Evolutionary conservation across 2,329 filamentous ascomycete species (phyloP).

Genomic region (Trichophyton schoenleinii): DNA sequence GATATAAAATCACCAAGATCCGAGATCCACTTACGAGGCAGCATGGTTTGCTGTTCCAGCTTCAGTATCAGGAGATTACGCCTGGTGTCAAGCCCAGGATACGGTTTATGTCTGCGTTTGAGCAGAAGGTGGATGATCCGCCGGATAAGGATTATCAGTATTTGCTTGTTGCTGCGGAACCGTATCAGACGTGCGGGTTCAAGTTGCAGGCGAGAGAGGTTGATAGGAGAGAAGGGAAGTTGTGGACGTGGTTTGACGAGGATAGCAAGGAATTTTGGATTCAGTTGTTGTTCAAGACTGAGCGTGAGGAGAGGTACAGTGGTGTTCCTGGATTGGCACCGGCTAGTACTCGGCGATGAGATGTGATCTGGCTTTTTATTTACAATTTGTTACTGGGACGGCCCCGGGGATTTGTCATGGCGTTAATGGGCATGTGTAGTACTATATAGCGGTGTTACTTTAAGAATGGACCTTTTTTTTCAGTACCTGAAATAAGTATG

Average conservation of each 20-base stretch:
- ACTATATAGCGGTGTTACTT: not conserved
- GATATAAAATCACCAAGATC: slow-evolving; percentile 96
- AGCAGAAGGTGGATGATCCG: slow-evolving; percentile 84
- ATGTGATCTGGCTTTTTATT: not conserved
- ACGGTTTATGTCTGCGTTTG: slow-evolving; percentile 94
- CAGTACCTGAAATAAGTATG: not conserved
- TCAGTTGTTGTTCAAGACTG: slow-evolving; percentile 96
- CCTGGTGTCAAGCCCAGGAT: slow-evolving; percentile 65
- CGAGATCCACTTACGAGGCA: slow-evolving; percentile 79
- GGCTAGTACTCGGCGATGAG: slow-evolving; percentile 21
- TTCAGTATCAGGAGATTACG: slow-evolving; percentile 86
- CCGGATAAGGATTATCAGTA: slow-evolving; percentile 93
- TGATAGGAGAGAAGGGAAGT: slow-evolving; percentile 73
- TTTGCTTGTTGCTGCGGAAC: slow-evolving; percentile 84
- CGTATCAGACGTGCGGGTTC: slow-evolving; percentile 94
- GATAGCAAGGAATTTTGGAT: slow-evolving; percentile 97
- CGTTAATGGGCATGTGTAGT: not conserved
- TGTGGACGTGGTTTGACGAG: slow-evolving; percentile 90
- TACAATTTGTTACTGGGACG: not conserved
- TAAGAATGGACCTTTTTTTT: not conserved
- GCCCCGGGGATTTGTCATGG: not conserved
- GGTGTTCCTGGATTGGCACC: slow-evolving; percentile 54
- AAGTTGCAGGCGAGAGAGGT: slow-evolving; percentile 91
- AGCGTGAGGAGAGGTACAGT: slow-evolving; percentile 79
- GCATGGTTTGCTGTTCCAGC: slow-evolving; percentile 83